phyloP scores from a whole-genome alignment of 306 rosid genomes.

The Inga leiocalycina region DNA sequence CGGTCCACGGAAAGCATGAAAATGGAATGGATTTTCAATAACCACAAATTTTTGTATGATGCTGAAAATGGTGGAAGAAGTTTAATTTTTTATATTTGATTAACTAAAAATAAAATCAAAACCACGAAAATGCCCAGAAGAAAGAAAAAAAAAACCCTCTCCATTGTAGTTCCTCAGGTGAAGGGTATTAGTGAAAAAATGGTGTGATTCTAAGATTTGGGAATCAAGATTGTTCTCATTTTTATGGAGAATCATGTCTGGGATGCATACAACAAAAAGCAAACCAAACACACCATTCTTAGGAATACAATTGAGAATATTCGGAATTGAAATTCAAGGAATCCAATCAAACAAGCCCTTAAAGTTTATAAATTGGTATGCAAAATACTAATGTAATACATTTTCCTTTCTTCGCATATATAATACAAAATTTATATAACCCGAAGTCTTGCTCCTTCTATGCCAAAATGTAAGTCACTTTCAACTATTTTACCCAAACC shows the following conservation, averaged over 20 bases:
- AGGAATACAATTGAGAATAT: too few relatives aligned
- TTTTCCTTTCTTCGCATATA: too few relatives aligned
- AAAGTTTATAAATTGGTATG: too few relatives aligned
- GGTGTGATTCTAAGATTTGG: neutral
- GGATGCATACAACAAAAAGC: too few relatives aligned
- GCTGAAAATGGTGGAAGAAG: too few relatives aligned
- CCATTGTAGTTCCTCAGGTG: neutral
- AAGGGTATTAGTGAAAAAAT: neutral
- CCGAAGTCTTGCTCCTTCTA: too few relatives aligned
- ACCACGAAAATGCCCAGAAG: neutral
- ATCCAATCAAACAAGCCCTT: neutral
- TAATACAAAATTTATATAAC: too few relatives aligned
- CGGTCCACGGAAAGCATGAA: neutral
- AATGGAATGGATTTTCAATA: neutral
- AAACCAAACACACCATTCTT: neutral
- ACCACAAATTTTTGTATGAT: neutral
- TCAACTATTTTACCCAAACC: too few relatives aligned
- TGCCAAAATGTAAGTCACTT: neutral
- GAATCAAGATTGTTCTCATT: neutral
- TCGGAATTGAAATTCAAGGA: neutral
- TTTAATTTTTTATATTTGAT: neutral
- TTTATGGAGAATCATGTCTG: neutral
- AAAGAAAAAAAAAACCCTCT: neutral
- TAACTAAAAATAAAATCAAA: neutral
- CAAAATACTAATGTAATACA: too few relatives aligned